Percentiles rank a stretch among this genome's conserved stretches.
phyloP scores from a whole-genome alignment of 1,284 basidiomycete species.

The Moesziomyces sp. region DNA sequence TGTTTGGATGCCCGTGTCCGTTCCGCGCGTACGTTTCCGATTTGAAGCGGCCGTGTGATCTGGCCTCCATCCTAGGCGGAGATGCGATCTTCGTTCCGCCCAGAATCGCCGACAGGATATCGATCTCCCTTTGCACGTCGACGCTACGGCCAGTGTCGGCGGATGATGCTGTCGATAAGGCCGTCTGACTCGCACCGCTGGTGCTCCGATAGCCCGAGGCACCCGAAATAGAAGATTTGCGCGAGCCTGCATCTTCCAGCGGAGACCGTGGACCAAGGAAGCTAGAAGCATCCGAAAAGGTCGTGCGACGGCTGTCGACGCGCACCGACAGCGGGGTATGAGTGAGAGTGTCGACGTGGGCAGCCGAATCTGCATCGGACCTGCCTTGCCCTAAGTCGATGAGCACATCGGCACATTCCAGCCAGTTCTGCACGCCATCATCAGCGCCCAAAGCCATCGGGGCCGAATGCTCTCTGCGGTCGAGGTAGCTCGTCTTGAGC shows the following conservation, averaged over 20 bases:
- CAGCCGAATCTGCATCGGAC: slow-evolving; percentile 38
- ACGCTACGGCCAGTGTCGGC: slow-evolving; percentile 35
- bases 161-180: slow-evolving; percentile 27
- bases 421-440: slow-evolving; percentile 38
- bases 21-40: slow-evolving; percentile 26
- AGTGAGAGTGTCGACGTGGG: slow-evolving; percentile 41
- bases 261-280: slow-evolving; percentile 14
- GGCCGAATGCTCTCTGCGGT: slow-evolving; percentile 11
- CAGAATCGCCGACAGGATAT: slow-evolving; percentile 55
- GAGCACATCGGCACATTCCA: slow-evolving; percentile 58
- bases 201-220: slow-evolving; percentile 24
- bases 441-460: slow-evolving; percentile 2
- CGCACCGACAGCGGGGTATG: slow-evolving; percentile 36
- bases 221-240: slow-evolving; percentile 11
- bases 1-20: slow-evolving; percentile 1
- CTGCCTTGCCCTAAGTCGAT: slow-evolving; percentile 53
- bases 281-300: slow-evolving; percentile 20
- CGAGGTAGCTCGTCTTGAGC: slow-evolving; percentile 41
- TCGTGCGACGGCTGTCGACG: slow-evolving; percentile 17
- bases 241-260: slow-evolving; percentile 13
- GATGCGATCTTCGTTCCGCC: slow-evolving; percentile 26
- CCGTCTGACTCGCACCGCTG: slow-evolving; percentile 34
- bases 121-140: slow-evolving; percentile 52
- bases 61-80: slow-evolving; percentile 2
- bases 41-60: slow-evolving; percentile 34